Conservation (phyloP, 805 yeast species). For the Komagataella pseudopastoris region DNA sequence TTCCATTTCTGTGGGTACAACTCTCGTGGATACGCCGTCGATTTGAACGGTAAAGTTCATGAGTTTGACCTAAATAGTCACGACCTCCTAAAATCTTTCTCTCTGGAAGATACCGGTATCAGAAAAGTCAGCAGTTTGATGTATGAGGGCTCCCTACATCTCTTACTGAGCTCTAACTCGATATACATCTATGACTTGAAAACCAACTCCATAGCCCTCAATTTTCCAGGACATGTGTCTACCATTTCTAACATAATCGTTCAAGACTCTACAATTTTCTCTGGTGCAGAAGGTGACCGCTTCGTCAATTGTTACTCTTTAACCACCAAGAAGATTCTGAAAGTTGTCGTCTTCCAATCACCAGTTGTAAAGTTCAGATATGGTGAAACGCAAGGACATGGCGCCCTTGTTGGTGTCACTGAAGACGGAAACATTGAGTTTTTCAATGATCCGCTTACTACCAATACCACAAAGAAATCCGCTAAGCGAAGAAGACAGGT, state of each 20-base stretch:
- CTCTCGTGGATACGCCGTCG: conserved; percentile 43
- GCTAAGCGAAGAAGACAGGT: conserved; percentile 10
- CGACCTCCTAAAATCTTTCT: conserved; percentile 26
- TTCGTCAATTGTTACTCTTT: conserved; percentile 61
- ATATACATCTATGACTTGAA: conserved; percentile 37
- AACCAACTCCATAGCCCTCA: conserved; percentile 22
- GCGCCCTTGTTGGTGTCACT: conserved; percentile 39
- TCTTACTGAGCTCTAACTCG: conserved; percentile 57
- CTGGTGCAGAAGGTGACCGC: conserved; percentile 71
- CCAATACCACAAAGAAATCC: neutral
- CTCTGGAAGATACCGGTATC: conserved; percentile 17
- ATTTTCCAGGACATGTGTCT: conserved; percentile 68
- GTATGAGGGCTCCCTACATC: conserved; percentile 20
- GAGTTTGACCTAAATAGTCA: conserved; percentile 48
- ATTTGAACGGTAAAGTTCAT: conserved; percentile 38
- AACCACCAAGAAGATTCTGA: conserved; percentile 23
- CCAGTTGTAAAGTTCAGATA: conserved; percentile 35
- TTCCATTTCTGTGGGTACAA: conserved; percentile 29
- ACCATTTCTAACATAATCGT: conserved; percentile 40
- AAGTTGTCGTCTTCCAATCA: conserved; percentile 59
- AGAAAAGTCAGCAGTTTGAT: conserved; percentile 11
- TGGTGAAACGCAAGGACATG: conserved; percentile 16
- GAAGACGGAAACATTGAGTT: conserved; percentile 68
- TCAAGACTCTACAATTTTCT: conserved; percentile 34
- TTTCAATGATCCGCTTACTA: conserved; percentile 41